These are phyloP conservation scores for Boletus subcaerulescens DNA, from an alignment of 768 basidiomycete genomes.

Conservation along the genomic window DNA sequence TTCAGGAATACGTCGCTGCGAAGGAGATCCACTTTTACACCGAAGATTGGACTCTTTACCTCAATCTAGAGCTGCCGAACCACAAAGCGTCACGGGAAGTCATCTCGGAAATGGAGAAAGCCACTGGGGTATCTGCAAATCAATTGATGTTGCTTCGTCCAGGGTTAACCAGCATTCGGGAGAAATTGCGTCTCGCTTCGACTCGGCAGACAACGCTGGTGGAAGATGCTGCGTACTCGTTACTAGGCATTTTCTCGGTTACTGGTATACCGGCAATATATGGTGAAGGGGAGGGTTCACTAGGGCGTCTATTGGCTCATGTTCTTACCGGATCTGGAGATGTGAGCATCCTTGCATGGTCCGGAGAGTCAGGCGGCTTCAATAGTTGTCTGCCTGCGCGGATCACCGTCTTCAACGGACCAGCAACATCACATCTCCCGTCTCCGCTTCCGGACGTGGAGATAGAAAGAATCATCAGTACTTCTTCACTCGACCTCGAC, in stretches of 20 bases:
- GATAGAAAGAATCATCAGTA: neutral
- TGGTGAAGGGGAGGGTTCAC: neutral
- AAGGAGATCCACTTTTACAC: neutral
- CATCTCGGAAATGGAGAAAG: slow-evolving; percentile 5
- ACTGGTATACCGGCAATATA: neutral
- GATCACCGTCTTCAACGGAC: too few relatives aligned
- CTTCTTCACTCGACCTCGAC: neutral
- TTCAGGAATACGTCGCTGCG: neutral
- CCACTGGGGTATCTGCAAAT: neutral
- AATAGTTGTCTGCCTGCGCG: neutral
- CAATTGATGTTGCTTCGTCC: neutral
- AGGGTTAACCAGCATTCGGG: neutral
- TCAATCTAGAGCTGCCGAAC: neutral
- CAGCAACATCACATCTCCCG: neutral
- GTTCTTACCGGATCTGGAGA: neutral
- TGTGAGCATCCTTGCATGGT: slow-evolving; percentile 5
- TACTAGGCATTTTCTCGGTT: slow-evolving; percentile 1
- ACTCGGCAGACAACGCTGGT: neutral
- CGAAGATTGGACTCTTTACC: neutral
- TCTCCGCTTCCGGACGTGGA: neutral
- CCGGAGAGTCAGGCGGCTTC: neutral
- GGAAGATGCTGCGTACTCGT: neutral
- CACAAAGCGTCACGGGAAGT: slow-evolving; percentile 1
- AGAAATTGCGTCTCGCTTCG: neutral
- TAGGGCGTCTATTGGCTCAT: neutral